Evolutionary conservation across 768 basidiomycete species (phyloP).

Genomic region (Rhizopogon roseolus): DNA sequence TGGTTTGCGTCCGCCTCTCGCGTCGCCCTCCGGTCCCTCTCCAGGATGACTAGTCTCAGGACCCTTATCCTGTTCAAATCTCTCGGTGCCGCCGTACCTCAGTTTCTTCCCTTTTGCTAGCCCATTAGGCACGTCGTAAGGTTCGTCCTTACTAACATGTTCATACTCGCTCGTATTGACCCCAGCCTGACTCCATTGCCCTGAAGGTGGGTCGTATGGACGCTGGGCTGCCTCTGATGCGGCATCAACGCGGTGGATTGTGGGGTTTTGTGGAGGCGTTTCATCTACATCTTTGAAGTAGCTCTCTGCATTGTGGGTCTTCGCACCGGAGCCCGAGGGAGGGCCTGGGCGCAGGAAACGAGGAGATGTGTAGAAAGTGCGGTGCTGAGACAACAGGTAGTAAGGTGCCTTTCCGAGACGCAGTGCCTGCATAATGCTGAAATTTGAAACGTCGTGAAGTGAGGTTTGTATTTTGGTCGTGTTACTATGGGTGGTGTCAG

Average conservation of each 20-base stretch:
- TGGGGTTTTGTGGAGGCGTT: constrained; percentile 35
- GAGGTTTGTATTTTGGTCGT: too few relatives aligned
- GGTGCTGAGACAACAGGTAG: neutral
- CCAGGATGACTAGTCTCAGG: constrained; percentile 26
- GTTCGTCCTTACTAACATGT: constrained; percentile 19
- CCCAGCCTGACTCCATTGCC: constrained; percentile 38
- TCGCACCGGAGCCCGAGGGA: neutral
- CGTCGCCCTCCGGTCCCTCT: constrained; percentile 35
- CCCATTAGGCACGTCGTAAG: constrained; percentile 14
- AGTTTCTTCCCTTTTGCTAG: constrained; percentile 4
- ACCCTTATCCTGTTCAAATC: constrained; percentile 18
- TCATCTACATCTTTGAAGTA: constrained; percentile 47
- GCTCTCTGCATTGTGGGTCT: constrained; percentile 32
- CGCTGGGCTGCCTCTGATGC: constrained; percentile 38
- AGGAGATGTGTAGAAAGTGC: neutral
- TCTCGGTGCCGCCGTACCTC: constrained; percentile 20
- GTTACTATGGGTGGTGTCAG: too few relatives aligned
- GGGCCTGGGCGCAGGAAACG: neutral
- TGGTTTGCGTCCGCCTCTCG: constrained; percentile 31
- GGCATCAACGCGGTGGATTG: constrained; percentile 43
- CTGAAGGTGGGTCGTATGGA: constrained; percentile 46
- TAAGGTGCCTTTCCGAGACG: neutral
- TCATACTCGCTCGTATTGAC: constrained; percentile 28
- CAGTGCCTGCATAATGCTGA: neutral
- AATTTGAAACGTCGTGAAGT: neutral